Evolutionary conservation across 805 yeast genomes (phyloP), one percentile per base, ranked within the genome.

Genomic region (Cyberlindnera saturnus): DNA sequence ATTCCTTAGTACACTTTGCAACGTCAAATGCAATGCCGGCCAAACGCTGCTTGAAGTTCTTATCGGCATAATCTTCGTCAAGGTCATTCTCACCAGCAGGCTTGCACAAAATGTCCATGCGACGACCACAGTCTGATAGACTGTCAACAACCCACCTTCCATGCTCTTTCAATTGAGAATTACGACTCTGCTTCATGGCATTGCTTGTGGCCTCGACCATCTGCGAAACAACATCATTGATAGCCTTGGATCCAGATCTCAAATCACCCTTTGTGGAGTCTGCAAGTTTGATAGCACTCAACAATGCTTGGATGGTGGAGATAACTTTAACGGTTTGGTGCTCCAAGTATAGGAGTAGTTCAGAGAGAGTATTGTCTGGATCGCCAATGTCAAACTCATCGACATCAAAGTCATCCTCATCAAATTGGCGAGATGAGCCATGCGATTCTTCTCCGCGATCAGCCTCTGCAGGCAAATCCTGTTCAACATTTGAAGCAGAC

Each of bases 11-110:
- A 62, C 95, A 85, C 64, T 91, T 89, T 19, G 97, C 97, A 66
- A 91, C 86, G 62, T 91, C 98, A 67, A 89, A 91, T 26, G 96
- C 91, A 52, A 90, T 84, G 3, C 97, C 97, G 0, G 98, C 98
- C 51, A 91, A 76, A 57, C 97, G 77, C 64, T 91, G 97, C 64
- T 87, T 87, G 68, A 88, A 83, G 54, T 85, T 85, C 62, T 86
- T 84, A 59, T 88, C 95, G 2, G 96, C 96, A 59, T 75, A 81
- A 42, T 81, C 86, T 50, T 81, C 85, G 34, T 64, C 63, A 34
- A 67, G 69, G 5, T 55, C 57, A 26, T 57, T 49, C n/a, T 57
- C 64, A 18, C 43, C 49, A n/a, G 56, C 46, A 39, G 59, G 65
- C 34, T 66, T 70, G 59, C 90, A 82, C 47, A 91, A 71, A 26